Conservation (phyloP, 805 yeast species). For the Candida ponderosae region DNA sequence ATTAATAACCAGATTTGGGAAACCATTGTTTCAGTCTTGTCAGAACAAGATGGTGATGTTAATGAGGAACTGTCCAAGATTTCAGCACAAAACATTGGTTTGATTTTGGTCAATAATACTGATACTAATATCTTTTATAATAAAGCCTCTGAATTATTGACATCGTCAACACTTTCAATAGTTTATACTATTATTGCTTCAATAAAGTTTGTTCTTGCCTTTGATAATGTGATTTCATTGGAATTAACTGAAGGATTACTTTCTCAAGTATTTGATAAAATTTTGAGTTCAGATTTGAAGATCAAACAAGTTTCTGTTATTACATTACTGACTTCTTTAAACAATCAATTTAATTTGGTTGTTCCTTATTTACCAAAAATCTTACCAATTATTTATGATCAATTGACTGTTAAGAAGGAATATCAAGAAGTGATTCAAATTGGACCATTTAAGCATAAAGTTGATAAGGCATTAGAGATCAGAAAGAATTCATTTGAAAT, state of each 20-base stretch:
- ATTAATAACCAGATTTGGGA: constrained; percentile 19
- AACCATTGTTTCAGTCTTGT: constrained; percentile 10
- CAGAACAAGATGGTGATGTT: constrained; percentile 6
- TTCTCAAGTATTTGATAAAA: constrained; percentile 15
- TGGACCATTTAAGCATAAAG: constrained; percentile 82
- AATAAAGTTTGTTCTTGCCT: constrained; percentile 27
- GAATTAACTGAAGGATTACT: constrained; percentile 16
- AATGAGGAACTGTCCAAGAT: constrained; percentile 17
- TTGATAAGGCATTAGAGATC: constrained; percentile 70
- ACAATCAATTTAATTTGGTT: constrained; percentile 42
- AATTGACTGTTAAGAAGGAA: constrained; percentile 45
- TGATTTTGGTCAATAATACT: constrained; percentile 21
- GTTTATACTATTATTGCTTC: constrained; percentile 25
- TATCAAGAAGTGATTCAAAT: constrained; percentile 63
- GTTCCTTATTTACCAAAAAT: constrained; percentile 36
- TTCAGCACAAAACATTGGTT: constrained; percentile 16
- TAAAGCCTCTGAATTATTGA: constrained; percentile 13
- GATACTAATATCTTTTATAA: constrained; percentile 22
- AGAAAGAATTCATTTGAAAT: constrained; percentile 69
- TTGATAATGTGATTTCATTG: constrained; percentile 16
- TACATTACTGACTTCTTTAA: constrained; percentile 51
- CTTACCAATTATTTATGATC: constrained; percentile 44
- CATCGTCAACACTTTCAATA: constrained; percentile 12
- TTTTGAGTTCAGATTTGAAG: constrained; percentile 34
- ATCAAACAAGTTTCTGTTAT: constrained; percentile 54